Conservation (phyloP, 495 filamentous ascomycete genomes). For the Wilcoxina mikolae region DNA sequence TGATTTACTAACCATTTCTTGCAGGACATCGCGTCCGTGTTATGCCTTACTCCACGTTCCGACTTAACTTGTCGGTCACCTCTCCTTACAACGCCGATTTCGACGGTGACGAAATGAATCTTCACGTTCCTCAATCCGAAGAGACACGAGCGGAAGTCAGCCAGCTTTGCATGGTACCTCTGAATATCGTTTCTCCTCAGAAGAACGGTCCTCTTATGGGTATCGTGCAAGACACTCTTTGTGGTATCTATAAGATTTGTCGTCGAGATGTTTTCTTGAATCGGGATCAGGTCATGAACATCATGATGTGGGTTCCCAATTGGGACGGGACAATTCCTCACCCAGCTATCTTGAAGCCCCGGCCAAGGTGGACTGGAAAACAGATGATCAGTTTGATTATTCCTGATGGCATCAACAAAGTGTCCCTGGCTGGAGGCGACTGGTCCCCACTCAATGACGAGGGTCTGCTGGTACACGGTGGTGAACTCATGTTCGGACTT, state of each 20-base stretch:
- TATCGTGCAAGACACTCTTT: conserved; percentile 96
- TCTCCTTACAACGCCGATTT: conserved; percentile 99
- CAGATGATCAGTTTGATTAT: conserved; percentile 91
- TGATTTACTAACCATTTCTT: conserved; percentile 8
- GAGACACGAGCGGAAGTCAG: conserved; percentile 88
- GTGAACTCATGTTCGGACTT: conserved; percentile 79
- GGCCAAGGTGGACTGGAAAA: conserved; percentile 96
- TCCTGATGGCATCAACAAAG: conserved; percentile 68
- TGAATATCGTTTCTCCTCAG: conserved; percentile 96
- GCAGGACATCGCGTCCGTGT: conserved; percentile 68
- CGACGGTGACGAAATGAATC: conserved; percentile 99
- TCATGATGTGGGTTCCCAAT: conserved; percentile 89
- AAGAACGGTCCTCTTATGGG: conserved; percentile 96
- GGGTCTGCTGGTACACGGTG: conserved; percentile 66
- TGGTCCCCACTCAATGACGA: conserved; percentile 57
- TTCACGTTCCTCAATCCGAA: conserved; percentile 95
- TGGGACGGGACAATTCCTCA: conserved; percentile 92
- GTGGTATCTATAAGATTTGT: conserved; percentile 91
- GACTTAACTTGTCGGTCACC: conserved; percentile 91
- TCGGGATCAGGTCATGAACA: conserved; percentile 83
- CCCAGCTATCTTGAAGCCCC: conserved; percentile 79
- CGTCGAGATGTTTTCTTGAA: conserved; percentile 82
- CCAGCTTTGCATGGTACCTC: conserved; percentile 86
- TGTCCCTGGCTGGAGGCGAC: conserved; percentile 43
- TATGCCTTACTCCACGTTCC: conserved; percentile 98